Evolutionary conservation across 2,329 filamentous ascomycete genomes (phyloP), one percentile per base, ranked within the genome.

Genomic region (Aspergillus hiratsukae): DNA sequence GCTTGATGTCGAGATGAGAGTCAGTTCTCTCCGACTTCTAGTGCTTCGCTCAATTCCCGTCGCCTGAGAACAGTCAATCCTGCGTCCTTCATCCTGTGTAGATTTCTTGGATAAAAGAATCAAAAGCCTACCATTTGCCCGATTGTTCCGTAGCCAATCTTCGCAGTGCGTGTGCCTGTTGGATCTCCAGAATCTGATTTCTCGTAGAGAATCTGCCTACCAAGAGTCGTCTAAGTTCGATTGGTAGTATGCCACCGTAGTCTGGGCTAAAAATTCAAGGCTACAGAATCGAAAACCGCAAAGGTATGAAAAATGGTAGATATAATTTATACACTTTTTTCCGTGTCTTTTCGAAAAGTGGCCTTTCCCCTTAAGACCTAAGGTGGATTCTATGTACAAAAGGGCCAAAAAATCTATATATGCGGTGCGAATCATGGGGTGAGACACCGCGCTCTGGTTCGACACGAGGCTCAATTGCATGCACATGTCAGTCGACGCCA

Each of bases 11-110:
- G 43, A 14, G 49, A 45, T 8, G 41, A 41, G 40, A 49, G 40
- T 19, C 50, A 17, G 31, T 51, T 49, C 46, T 37, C 48, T 46
- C 52, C 49, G 51, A 49, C 54, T 53, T 56, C 55, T 40, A 31
- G 41, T 56, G 55, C 53, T 54, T 48, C 19, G 21, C n/a, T 46
- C 43, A 25, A 14, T 25, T 27, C 4, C 43, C 19, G 43, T 46
- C 23, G 43, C 43, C 43, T 46, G 43, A 46, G 43, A 46, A 25
- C 43, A 46, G 19, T 46, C 21, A 9, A 46, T 46, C 43, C 43
- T 25, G 43, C 11, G 21, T 46, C 43, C 43, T 46, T 23, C 43
- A 25, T 46, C 43, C 11, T 46, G 43, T 46, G 43, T 46, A 46
- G 43, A 46, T 46, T 46, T 46, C 43, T 46, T 46, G 43, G 43